A percentile compares a stretch with the other conserved stretches of the same genome.
phyloP scores from a whole-genome alignment of 257 asterid species.

The Fraxinus cuspidata region DNA sequence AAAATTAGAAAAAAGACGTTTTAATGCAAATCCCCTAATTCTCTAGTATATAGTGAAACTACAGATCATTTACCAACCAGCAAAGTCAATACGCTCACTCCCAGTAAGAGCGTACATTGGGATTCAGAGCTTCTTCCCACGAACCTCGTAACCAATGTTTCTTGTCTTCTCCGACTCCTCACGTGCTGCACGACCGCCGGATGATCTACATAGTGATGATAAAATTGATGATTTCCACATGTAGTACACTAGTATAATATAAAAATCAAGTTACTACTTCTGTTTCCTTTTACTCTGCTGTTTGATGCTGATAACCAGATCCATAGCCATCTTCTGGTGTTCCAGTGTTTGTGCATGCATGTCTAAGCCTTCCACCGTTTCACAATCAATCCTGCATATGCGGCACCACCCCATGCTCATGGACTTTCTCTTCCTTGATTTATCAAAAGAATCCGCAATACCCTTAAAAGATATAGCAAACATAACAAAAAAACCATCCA shows the following conservation, averaged over 20 bases:
- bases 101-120: slow-evolving; percentile 28
- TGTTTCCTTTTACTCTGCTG: slow-evolving; percentile 61
- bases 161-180: slow-evolving; percentile 63
- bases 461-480: slow-evolving; percentile 47
- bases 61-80: slow-evolving; percentile 33
- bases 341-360: slow-evolving; percentile 84
- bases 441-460: slow-evolving; percentile 53
- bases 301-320: slow-evolving; percentile 71
- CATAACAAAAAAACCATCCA: neutral
- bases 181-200: slow-evolving; percentile 47
- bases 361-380: slow-evolving; percentile 76
- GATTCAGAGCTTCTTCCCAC: slow-evolving; percentile 58
- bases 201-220: slow-evolving; percentile 45
- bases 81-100: slow-evolving; percentile 34
- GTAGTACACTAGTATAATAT: slow-evolving; percentile 1
- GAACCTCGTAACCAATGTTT: slow-evolving; percentile 50
- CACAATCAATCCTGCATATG: slow-evolving; percentile 80
- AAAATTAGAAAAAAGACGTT: slow-evolving; percentile 29
- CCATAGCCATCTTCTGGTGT: slow-evolving; percentile 87
- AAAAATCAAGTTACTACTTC: slow-evolving; percentile 35
- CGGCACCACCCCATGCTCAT: slow-evolving; percentile 83
- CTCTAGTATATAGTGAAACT: slow-evolving; percentile 29
- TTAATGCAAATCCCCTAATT: slow-evolving; percentile 41
- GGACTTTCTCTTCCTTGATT: slow-evolving; percentile 65
- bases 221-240: slow-evolving; percentile 23